Conservation (phyloP, 2,329 filamentous ascomycete species). For the Penicillium vulpinum region DNA sequence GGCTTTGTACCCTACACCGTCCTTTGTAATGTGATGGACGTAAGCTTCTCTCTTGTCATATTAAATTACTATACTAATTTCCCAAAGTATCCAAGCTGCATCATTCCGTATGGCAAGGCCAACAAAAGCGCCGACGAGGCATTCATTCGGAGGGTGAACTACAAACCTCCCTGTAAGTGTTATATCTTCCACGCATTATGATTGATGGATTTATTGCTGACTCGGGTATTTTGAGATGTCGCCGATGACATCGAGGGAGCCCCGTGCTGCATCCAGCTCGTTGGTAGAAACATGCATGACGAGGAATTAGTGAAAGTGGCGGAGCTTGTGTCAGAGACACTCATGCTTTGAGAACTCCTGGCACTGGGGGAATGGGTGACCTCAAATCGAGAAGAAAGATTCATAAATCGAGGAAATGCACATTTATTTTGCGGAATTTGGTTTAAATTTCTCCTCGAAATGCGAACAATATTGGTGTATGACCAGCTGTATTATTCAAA, state of each 20-base stretch:
- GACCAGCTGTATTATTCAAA: neutral
- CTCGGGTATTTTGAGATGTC: neutral
- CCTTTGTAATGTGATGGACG: conserved; percentile 53
- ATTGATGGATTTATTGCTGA: neutral
- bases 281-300: neutral
- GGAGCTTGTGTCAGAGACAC: neutral
- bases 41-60: conserved; percentile 27
- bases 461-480: neutral
- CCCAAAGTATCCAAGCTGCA: conserved; percentile 49
- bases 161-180: conserved; percentile 18
- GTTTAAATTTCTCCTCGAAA: neutral
- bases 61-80: neutral
- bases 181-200: no score
- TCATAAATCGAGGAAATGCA: neutral
- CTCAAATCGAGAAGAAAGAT: neutral
- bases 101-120: conserved; percentile 48
- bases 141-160: conserved; percentile 16
- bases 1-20: conserved; percentile 37
- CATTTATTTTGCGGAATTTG: neutral
- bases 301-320: neutral
- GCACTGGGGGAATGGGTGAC: neutral
- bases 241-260: conserved; percentile 1
- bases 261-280: neutral
- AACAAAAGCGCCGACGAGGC: conserved; percentile 40
- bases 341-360: neutral